These are phyloP conservation scores for Metschnikowia lochheadii DNA, from an alignment of 805 yeast genomes.

Conservation along the genomic window DNA sequence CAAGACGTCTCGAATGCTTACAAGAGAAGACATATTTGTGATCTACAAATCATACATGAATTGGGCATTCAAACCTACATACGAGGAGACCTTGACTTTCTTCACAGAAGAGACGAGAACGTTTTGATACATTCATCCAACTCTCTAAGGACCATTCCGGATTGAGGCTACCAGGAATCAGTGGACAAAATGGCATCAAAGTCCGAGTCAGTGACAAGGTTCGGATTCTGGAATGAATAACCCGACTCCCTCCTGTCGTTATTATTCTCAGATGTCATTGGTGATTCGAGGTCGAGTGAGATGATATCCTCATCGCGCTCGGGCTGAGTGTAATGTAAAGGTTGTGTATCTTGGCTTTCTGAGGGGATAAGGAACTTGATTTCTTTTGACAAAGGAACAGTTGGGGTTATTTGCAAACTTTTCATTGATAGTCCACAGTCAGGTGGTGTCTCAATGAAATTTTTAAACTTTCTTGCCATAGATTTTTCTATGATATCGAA, in stretches of 20 bases:
- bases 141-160: background rate
- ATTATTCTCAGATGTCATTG: background rate
- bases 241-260: background rate
- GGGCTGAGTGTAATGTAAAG: background rate
- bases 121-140: conserved; percentile 4
- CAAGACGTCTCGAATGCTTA: conserved; percentile 46
- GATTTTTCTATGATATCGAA: background rate
- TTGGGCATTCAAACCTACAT: conserved; percentile 87
- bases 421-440: background rate
- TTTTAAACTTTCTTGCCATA: background rate
- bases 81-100: conserved; percentile 16
- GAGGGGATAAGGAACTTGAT: background rate
- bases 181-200: conserved; percentile 1
- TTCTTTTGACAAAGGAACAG: background rate
- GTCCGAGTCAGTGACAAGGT: background rate
- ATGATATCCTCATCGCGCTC: background rate
- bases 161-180: background rate
- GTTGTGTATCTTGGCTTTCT: background rate
- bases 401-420: background rate
- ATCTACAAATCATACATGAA: conserved; percentile 50
- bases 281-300: background rate
- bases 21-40: conserved; percentile 49
- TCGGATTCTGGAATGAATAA: background rate
- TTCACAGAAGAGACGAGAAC: conserved; percentile 15
- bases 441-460: background rate